Evolutionary conservation across 2,329 filamentous ascomycete genomes (phyloP).

Genomic region (Arthrinium puccinioides): DNA sequence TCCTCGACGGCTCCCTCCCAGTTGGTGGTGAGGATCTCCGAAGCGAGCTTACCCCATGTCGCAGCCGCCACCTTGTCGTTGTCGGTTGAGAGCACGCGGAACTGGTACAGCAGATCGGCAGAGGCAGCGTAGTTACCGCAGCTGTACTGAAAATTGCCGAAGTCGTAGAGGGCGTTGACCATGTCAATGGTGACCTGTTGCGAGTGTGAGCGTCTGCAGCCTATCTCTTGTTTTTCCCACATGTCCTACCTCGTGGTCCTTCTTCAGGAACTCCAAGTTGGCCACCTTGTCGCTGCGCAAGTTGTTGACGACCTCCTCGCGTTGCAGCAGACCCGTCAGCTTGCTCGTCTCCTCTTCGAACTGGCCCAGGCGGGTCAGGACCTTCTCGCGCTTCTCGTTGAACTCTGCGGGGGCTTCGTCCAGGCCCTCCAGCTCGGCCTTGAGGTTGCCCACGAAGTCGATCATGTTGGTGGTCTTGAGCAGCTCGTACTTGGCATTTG

Average conservation of each 20-base stretch:
- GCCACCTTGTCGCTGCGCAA: slow-evolving; percentile 95
- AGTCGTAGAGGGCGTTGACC: slow-evolving; percentile 93
- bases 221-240: not conserved
- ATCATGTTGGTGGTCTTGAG: slow-evolving; percentile 98
- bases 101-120: slow-evolving; percentile 91
- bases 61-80: slow-evolving; percentile 95
- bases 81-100: slow-evolving; percentile 95
- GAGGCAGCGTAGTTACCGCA: slow-evolving; percentile 90
- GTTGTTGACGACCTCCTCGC: slow-evolving; percentile 85
- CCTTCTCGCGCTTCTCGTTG: slow-evolving; percentile 80
- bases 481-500: slow-evolving; percentile 83
- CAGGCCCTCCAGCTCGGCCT: slow-evolving; percentile 80
- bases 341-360: slow-evolving; percentile 83
- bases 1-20: slow-evolving; percentile 94
- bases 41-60: slow-evolving; percentile 96
- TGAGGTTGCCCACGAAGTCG: slow-evolving; percentile 89
- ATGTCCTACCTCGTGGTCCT: slow-evolving; percentile 75
- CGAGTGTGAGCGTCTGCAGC: slow-evolving; percentile 9
- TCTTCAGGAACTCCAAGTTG: slow-evolving; percentile 97
- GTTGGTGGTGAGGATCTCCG: slow-evolving; percentile 88
- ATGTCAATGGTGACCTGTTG: slow-evolving; percentile 77
- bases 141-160: slow-evolving; percentile 95
- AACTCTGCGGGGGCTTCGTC: slow-evolving; percentile 77
- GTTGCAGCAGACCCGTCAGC: slow-evolving; percentile 78
- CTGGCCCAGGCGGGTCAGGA: slow-evolving; percentile 73